A percentile compares a stretch with the other conserved stretches of the same genome.
Conservation (phyloP, 306 rosid species). For the Ormosia emarginata region DNA sequence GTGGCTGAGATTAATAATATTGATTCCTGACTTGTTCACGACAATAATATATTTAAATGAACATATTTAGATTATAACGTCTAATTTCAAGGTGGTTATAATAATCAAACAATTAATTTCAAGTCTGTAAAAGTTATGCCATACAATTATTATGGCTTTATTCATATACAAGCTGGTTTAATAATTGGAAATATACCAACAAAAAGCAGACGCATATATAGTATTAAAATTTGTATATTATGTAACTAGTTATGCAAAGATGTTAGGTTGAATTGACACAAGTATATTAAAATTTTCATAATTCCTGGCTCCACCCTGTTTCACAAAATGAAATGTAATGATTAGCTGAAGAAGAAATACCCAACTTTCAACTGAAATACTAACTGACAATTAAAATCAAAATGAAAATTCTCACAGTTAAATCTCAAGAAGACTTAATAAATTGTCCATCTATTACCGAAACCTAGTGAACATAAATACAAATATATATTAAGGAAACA, state of each 20-base stretch:
- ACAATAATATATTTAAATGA: not conserved
- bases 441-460: not conserved
- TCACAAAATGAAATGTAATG: too few species aligned
- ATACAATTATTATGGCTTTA: not conserved
- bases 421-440: not conserved
- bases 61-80: not conserved
- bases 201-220: not conserved
- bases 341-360: not conserved
- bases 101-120: not conserved
- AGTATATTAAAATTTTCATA: not conserved
- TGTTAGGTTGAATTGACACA: not conserved
- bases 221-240: not conserved
- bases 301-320: not conserved
- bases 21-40: not conserved
- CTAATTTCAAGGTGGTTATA: not conserved
- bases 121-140: too few species aligned
- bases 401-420: not conserved
- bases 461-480: not conserved
- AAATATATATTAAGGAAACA: not conserved
- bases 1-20: not conserved
- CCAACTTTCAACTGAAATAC: not conserved
- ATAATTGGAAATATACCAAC: not conserved
- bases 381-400: not conserved
- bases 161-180: not conserved
- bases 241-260: not conserved